Evolutionary conservation across 139 green algal genomes (phyloP).

Genomic region (Chlorella sp.): DNA sequence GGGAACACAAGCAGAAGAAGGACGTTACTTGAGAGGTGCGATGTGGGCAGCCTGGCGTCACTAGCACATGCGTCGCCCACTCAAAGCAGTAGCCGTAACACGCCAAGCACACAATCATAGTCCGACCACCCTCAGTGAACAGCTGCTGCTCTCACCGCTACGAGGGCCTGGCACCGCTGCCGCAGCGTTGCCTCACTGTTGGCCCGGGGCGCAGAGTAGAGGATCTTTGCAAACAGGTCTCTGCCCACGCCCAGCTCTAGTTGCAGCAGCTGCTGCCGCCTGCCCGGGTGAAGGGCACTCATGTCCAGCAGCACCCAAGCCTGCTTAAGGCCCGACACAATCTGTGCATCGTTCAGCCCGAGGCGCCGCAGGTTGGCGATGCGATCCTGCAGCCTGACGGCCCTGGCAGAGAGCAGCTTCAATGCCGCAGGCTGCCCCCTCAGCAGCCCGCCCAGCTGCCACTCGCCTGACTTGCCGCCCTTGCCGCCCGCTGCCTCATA

Average conservation of each 20-base stretch:
- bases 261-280: too few relatives aligned
- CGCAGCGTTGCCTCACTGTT: neutral
- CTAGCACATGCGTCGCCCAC: too few relatives aligned
- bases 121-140: too few relatives aligned
- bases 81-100: too few relatives aligned
- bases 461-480: neutral
- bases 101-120: too few relatives aligned
- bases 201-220: too few relatives aligned
- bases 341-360: neutral
- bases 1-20: neutral
- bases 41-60: too few relatives aligned
- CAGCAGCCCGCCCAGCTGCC: constrained; percentile 11
- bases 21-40: neutral
- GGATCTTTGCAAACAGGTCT: too few relatives aligned
- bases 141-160: constrained; percentile 3
- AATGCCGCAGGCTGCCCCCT: constrained; percentile 1
- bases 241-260: too few relatives aligned
- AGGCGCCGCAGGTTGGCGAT: too few relatives aligned
- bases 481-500: neutral
- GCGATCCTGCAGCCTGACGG: neutral
- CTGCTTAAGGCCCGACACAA: neutral
- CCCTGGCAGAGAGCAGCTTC: neutral
- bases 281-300: neutral
- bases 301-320: neutral
- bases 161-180: neutral